Base-by-base conservation (phyloP, 768 basidiomycete species). In the Pleurotus ostreatus region DNA sequence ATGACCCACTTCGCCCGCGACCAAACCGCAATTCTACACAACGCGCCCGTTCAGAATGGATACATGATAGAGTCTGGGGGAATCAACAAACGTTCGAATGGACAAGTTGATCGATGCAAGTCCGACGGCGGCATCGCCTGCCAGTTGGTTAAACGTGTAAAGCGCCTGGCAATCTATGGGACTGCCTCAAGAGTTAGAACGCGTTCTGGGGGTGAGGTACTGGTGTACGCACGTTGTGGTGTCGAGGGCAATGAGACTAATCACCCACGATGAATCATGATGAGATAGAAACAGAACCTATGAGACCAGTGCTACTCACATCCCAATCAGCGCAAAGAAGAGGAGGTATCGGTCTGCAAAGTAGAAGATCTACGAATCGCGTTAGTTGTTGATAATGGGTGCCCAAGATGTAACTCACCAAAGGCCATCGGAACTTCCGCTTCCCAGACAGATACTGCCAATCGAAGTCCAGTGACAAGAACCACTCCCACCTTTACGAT, bases 261-360 rank as follows among this genome's bases (percentile, higher is more conserved):
- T 13, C 34, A 20, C 13, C 18, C 30, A 34, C 30, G 30, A 34
- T 9, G 20, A 20, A 20, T 20, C 20, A 20, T 20, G 30, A 9
- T 34, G 8, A 34, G 30, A 34, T 34, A 34, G 11, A 34, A 34
- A 11, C 30, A 34, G 16, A 55, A 18, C 13, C 16, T 11, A 37
- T 34, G 30, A 34, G 30, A 34, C 30, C 30, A 34, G 30, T 34
- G 30, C 30, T 18, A 71, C 85, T 63, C 62, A 88, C 87, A 89
- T 85, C 63, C 87, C 87, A 56, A 86, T 74, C 57, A 88, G 67
- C 2, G 87, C 82, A 60, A 86, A 75, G 5, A 89, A 68, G 37
- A 88, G 69, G 62, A 75, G 78, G 65, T 88, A 89, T 47, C 87
- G 79, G 57, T 84, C 82, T 40, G 83, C 68, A 68, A 89, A 88